These are phyloP conservation scores for Linderina pennispora DNA, from an alignment of 192 early-diverging fungal species.

Conservation along the genomic window DNA sequence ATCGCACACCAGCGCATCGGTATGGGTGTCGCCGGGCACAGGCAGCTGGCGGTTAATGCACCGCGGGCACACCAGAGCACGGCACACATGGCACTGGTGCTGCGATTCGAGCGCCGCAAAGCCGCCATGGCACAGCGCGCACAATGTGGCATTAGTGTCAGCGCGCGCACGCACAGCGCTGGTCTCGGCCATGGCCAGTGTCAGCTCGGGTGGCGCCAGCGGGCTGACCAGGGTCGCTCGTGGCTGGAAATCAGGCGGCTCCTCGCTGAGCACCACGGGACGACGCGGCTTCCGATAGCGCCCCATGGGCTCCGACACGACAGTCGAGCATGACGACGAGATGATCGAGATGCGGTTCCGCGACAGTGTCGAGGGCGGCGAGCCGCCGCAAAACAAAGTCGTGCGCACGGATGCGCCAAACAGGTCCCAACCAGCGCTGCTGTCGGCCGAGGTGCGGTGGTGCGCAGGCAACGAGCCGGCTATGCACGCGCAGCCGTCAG, in stretches of 20 bases:
- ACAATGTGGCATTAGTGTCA: slow-evolving; percentile 14
- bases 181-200: slow-evolving; percentile 34
- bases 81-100: slow-evolving; percentile 39
- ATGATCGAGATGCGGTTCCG: slow-evolving; percentile 36
- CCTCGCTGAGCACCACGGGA: too few relatives aligned
- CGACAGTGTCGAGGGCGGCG: slow-evolving; percentile 28
- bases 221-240: slow-evolving; percentile 26
- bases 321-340: slow-evolving; percentile 41
- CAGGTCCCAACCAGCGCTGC: too few relatives aligned
- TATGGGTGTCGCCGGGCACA: slow-evolving; percentile 4
- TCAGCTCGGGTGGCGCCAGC: slow-evolving; percentile 34
- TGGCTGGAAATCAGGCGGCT: neutral
- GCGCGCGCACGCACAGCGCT: slow-evolving; percentile 9
- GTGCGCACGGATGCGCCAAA: too few relatives aligned
- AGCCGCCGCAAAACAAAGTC: too few relatives aligned
- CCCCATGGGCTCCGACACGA: slow-evolving; percentile 25
- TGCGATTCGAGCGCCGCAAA: slow-evolving; percentile 25
- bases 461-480: too few relatives aligned
- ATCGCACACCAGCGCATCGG: slow-evolving; percentile 21
- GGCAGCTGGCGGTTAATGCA: slow-evolving; percentile 13
- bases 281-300: too few relatives aligned
- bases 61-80: slow-evolving; percentile 28
- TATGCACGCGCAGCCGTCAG: too few relatives aligned
- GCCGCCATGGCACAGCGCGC: slow-evolving; percentile 38
- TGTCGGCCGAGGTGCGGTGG: too few relatives aligned